Conservation (phyloP, 352 stramenopile genomes). For the Stramenopiles sp. region DNA sequence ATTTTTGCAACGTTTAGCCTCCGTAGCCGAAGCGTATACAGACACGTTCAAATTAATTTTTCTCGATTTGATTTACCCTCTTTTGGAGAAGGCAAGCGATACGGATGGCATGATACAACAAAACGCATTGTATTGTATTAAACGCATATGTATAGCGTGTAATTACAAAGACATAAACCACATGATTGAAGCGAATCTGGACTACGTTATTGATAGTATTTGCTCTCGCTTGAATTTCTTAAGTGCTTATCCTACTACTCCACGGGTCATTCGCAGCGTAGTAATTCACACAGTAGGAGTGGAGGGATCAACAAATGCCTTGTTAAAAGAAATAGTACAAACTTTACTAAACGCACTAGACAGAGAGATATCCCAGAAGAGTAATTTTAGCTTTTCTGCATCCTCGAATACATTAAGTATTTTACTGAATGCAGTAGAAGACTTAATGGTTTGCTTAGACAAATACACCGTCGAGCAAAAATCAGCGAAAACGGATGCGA, state of each 20-base stretch:
- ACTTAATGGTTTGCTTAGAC: background rate
- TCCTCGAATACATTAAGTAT: background rate
- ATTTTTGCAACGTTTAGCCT: background rate
- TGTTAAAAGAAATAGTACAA: conserved; percentile 3
- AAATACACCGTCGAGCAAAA: background rate
- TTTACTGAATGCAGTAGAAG: background rate
- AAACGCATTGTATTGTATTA: background rate
- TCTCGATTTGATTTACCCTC: background rate
- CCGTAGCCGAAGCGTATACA: background rate
- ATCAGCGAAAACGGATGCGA: no score
- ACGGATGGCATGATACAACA: background rate
- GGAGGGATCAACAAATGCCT: background rate
- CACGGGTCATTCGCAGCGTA: background rate
- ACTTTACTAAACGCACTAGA: background rate
- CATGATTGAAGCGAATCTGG: background rate
- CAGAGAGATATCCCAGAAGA: background rate
- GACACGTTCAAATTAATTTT: background rate
- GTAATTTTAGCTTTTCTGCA: background rate
- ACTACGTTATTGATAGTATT: conserved; percentile 9
- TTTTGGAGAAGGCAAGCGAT: background rate
- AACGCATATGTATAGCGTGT: background rate
- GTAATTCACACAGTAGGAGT: background rate
- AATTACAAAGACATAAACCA: background rate
- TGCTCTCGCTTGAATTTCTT: conserved; percentile 3
- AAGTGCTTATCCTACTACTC: background rate